phyloP scores from a whole-genome alignment of 2,329 filamentous ascomycete species.

The Pleurostoma richardsiae region DNA sequence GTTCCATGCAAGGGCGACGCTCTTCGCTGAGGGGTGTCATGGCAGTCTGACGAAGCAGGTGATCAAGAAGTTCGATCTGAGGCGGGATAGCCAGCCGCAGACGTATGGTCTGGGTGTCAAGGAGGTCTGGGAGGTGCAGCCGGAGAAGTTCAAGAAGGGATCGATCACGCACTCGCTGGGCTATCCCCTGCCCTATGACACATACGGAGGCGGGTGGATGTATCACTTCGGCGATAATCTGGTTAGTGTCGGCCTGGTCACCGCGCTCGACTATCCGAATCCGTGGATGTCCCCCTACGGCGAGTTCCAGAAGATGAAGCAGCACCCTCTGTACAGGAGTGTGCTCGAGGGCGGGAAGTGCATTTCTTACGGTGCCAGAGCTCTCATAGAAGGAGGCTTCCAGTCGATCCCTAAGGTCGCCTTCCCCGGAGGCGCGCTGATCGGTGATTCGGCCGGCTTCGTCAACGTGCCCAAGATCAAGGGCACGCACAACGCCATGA shows the following conservation, averaged over 20 bases:
- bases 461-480: constrained; percentile 98
- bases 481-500: constrained; percentile 97
- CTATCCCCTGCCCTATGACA: constrained; percentile 81
- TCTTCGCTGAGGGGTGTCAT: constrained; percentile 94
- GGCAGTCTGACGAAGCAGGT: constrained; percentile 94
- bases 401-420: constrained; percentile 97
- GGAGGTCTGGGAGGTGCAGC: constrained; percentile 94
- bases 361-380: constrained; percentile 90
- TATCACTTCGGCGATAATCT: constrained; percentile 99
- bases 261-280: constrained; percentile 92
- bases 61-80: constrained; percentile 87
- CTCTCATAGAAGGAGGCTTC: constrained; percentile 90
- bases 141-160: constrained; percentile 86
- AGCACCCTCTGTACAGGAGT: constrained; percentile 82
- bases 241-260: constrained; percentile 85
- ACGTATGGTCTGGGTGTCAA: constrained; percentile 94
- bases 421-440: constrained; percentile 91
- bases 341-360: constrained; percentile 96
- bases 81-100: constrained; percentile 84
- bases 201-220: constrained; percentile 98
- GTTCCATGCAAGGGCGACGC: constrained; percentile 86
- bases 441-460: constrained; percentile 94
- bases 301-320: constrained; percentile 98
- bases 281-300: constrained; percentile 93
- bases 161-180: constrained; percentile 87